A percentile compares a stretch with the other conserved stretches of the same genome.
Evolutionary conservation across 2,329 filamentous ascomycete genomes (phyloP).

Genomic region (Paraconiothyrium brasiliense): DNA sequence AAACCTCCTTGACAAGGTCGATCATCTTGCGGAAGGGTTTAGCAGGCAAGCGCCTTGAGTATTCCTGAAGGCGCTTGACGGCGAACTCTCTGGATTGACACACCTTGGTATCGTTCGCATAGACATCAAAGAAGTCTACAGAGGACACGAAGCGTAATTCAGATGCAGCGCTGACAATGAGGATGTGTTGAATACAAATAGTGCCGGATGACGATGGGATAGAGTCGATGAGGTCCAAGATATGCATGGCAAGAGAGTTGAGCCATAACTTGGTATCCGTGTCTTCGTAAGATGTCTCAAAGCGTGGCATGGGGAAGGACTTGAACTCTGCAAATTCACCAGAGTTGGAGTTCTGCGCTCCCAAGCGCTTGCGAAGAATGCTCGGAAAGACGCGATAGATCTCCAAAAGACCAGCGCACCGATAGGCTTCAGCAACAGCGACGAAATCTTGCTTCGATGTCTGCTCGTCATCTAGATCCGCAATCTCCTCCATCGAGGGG

Average conservation of each 20-base stretch:
- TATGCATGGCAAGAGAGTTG: constrained; percentile 61
- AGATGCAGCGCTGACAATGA: constrained; percentile 61
- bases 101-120: constrained; percentile 56
- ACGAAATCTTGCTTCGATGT: constrained; percentile 64
- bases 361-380: constrained; percentile 57
- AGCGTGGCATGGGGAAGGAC: constrained; percentile 43
- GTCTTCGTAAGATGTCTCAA: constrained; percentile 45
- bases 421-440: constrained; percentile 63
- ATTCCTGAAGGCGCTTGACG: constrained; percentile 57
- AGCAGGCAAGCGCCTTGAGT: constrained; percentile 59
- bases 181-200: constrained; percentile 62
- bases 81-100: constrained; percentile 59
- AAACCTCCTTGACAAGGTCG: constrained; percentile 62
- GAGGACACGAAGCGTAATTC: constrained; percentile 59
- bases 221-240: constrained; percentile 59
- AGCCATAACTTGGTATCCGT: constrained; percentile 55
- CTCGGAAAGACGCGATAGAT: constrained; percentile 65
- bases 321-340: constrained; percentile 37
- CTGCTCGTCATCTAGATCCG: constrained; percentile 61
- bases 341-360: constrained; percentile 34
- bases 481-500: constrained; percentile 58
- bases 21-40: constrained; percentile 62
- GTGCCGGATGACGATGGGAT: constrained; percentile 64
- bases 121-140: constrained; percentile 47
- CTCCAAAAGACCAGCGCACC: constrained; percentile 63